Percentiles rank a stretch among this genome's conserved stretches.
Evolutionary conservation across 306 rosid genomes (phyloP).

Genomic region (Sindora glabra): DNA sequence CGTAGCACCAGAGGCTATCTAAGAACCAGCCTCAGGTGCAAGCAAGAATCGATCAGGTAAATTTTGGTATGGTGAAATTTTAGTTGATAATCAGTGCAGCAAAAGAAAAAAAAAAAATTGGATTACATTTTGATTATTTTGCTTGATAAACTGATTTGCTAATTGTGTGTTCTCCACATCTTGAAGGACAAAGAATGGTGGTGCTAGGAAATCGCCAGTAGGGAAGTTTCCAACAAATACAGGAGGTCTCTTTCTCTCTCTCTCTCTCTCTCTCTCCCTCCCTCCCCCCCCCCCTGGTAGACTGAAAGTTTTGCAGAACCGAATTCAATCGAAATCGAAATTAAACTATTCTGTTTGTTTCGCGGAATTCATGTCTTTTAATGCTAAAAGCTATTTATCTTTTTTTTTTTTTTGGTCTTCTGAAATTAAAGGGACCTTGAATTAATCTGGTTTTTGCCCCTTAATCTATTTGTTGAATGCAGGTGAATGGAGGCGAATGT

Average conservation of each 20-base stretch:
- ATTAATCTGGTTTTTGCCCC: background rate
- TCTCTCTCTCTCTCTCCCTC: background rate
- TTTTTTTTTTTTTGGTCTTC: background rate
- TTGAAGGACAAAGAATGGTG: constrained; percentile 50
- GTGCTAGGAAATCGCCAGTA: constrained; percentile 56
- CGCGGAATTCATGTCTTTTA: no score
- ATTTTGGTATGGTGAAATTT: constrained; percentile 1
- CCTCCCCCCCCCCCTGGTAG: no score
- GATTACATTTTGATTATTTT: no score
- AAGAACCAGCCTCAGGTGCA: constrained; percentile 85
- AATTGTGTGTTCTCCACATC: background rate
- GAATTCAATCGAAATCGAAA: no score
- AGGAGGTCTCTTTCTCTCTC: constrained; percentile 39
- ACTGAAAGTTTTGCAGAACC: background rate
- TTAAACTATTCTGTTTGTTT: no score
- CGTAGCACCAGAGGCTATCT: constrained; percentile 81
- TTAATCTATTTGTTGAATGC: background rate
- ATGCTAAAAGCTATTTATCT: no score
- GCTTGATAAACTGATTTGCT: constrained; percentile 24
- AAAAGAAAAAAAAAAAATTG: no score
- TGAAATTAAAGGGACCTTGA: background rate
- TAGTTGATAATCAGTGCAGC: no score
- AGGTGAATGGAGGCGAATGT: constrained; percentile 90
- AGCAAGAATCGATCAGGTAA: constrained; percentile 81
- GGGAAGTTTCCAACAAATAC: constrained; percentile 62